phyloP scores from a whole-genome alignment of 495 filamentous ascomycete genomes.

The Penicillium maclennaniae region DNA sequence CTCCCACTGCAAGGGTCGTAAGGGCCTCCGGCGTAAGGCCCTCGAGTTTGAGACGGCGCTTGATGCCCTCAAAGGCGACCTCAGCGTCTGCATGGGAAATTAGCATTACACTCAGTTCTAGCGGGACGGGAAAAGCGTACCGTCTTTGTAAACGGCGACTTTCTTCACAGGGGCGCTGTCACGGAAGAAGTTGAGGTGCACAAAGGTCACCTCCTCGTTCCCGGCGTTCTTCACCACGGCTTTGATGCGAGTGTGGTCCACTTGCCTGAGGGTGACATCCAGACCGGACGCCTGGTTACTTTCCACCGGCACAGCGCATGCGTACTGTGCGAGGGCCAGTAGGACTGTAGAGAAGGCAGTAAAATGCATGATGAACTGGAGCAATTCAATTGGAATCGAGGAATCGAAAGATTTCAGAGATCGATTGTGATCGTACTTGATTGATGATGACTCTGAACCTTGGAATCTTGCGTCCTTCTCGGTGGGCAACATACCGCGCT shows the following conservation, averaged over 20 bases:
- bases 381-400: background rate
- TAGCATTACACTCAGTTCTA: background rate
- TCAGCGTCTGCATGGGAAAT: constrained; percentile 34
- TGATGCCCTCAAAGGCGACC: constrained; percentile 57
- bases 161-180: constrained; percentile 58
- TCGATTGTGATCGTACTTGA: background rate
- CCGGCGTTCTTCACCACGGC: constrained; percentile 60
- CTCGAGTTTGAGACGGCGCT: constrained; percentile 41
- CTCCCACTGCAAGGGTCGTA: constrained; percentile 52
- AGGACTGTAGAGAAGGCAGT: constrained; percentile 18
- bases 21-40: constrained; percentile 50
- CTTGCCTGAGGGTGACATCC: constrained; percentile 49
- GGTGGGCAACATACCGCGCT: background rate
- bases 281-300: constrained; percentile 41
- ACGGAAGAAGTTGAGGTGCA: constrained; percentile 61
- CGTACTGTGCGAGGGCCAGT: constrained; percentile 43
- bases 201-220: constrained; percentile 48
- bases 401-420: background rate
- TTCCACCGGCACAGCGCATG: constrained; percentile 39
- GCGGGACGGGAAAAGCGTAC: constrained; percentile 28
- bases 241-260: constrained; percentile 55
- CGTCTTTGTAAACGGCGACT: constrained; percentile 50
- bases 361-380: constrained; percentile 16
- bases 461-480: background rate
- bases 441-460: background rate